Evolutionary conservation across 164 flowering plant species (phyloP).

Genomic region (Vitis labrusca): DNA sequence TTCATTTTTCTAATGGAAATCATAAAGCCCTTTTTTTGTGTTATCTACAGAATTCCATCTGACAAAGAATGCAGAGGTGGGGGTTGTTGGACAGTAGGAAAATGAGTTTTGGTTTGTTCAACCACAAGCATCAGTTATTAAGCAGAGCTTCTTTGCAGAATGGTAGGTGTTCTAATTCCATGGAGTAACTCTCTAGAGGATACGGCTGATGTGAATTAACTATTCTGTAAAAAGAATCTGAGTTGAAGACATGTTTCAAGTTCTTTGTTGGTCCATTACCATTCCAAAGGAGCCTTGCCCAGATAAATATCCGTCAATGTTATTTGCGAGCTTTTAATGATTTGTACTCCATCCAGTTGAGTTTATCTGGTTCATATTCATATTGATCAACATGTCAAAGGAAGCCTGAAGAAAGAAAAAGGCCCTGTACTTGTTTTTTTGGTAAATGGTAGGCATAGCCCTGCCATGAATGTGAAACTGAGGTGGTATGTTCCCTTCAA

Average conservation of each 20-base stretch:
- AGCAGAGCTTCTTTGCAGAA: neutral
- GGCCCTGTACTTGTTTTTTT: neutral
- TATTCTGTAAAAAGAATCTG: too few species aligned
- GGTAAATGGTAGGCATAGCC: neutral
- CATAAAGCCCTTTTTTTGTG: neutral
- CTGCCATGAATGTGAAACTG: neutral
- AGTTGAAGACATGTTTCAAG: neutral
- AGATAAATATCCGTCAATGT: neutral
- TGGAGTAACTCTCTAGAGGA: too few species aligned
- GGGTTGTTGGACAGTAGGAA: neutral
- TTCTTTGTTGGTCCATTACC: neutral
- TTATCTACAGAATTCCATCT: neutral
- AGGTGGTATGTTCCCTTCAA: neutral
- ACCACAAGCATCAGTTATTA: neutral
- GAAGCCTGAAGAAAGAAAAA: neutral
- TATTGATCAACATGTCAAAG: neutral
- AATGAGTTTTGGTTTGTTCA: neutral
- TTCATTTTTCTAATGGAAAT: neutral
- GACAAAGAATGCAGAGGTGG: neutral
- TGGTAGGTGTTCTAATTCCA: neutral
- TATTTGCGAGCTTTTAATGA: slow-evolving; percentile 1
- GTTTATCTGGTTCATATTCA: neutral
- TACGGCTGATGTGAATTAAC: too few species aligned
- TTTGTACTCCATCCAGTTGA: neutral
- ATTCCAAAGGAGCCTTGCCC: neutral